Evolutionary conservation across 2,329 filamentous ascomycete genomes (phyloP), one percentile per base, ranked within the genome.

Genomic region (Furcasterigmium sp.): DNA sequence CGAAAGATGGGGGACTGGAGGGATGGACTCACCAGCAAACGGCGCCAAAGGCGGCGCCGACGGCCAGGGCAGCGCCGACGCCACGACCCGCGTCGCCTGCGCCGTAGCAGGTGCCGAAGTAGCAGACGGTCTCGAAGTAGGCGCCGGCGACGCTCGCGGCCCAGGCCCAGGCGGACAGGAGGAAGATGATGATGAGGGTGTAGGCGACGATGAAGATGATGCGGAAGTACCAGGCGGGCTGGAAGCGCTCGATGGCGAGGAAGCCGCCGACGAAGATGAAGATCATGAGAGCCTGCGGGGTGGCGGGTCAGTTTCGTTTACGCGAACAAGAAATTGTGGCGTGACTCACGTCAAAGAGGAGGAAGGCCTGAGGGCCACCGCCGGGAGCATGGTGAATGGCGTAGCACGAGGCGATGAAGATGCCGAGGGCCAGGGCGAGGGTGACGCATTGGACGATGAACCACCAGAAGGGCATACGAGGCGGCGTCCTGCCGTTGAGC

Each of bases 271-370:
- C 62, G 47, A 70, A 48, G 46, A 71, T 50, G 56, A 61, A 65
- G 25, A 65, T 69, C 46, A 62, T 59, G 52, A 70, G 61, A 40
- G 57, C 51, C 69, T 73, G 28, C 7, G n/a, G 2, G 3, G 8
- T 11, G 5, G n/a, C 7, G 15, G 41, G 29, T 53, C 19, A 47
- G 46, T 39, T 11, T 2, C 7, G 3, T 26, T 19, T 2, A 3
- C 5, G 6, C 3, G 9, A 5, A 32, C 20, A 8, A 28, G 25
- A 14, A 9, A 32, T 35, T 7, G 9, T 13, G 34, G 20, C 28
- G 23, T 43, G 42, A 52, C 68, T 56, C 51, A 75, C 72, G 28
- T 70, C 63, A 45, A 74, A 75, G 47, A 72, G 65, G 35, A 72
- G 56, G 47, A 75, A 70, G 28, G 63, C 66, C 3, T 61, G 59